Evolutionary conservation across 2,329 filamentous ascomycete species (phyloP).

Genomic region (Aspergillus sp.): DNA sequence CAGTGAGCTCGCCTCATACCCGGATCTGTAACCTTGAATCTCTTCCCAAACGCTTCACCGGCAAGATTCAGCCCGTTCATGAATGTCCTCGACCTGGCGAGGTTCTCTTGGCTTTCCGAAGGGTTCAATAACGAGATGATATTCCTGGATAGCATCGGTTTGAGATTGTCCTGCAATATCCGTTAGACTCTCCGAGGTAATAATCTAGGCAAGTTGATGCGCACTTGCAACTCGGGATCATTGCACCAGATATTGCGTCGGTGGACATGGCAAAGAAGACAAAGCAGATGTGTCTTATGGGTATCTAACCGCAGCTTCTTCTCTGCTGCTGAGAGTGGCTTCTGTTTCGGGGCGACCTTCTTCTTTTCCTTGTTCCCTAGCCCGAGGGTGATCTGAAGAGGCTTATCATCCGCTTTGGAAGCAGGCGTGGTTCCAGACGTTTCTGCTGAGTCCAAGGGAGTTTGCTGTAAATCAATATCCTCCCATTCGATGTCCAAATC

Average conservation of each 20-base stretch:
- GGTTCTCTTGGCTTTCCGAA: conserved; percentile 57
- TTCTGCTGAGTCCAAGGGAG: conserved; percentile 15
- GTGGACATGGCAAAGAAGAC: conserved; percentile 67
- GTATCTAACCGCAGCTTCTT: conserved; percentile 57
- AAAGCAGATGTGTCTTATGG: conserved; percentile 82
- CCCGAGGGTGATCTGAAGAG: conserved; percentile 31
- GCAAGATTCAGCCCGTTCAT: conserved; percentile 68
- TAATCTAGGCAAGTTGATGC: conserved; percentile 3
- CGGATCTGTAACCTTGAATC: conserved; percentile 61
- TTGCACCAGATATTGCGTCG: conserved; percentile 86
- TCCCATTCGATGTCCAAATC: conserved; percentile 58
- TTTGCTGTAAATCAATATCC: conserved; percentile 43
- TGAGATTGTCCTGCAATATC: conserved; percentile 38
- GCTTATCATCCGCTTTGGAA: conserved; percentile 12
- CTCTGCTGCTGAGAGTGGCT: conserved; percentile 47
- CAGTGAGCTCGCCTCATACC: conserved; percentile 65
- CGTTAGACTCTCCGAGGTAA: conserved; percentile 8
- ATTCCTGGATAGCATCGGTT: conserved; percentile 56
- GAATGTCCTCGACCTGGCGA: conserved; percentile 64
- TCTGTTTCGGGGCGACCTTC: conserved; percentile 31
- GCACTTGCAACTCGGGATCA: conserved; percentile 56
- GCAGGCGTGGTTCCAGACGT: conserved; percentile 11
- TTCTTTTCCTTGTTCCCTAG: conserved; percentile 17
- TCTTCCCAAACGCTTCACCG: conserved; percentile 56
- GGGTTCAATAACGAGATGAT: conserved; percentile 61